A percentile compares a stretch with the other conserved stretches of the same genome.
phyloP scores from a whole-genome alignment of 345 rosid genomes.

The Fremontodendron californicum region DNA sequence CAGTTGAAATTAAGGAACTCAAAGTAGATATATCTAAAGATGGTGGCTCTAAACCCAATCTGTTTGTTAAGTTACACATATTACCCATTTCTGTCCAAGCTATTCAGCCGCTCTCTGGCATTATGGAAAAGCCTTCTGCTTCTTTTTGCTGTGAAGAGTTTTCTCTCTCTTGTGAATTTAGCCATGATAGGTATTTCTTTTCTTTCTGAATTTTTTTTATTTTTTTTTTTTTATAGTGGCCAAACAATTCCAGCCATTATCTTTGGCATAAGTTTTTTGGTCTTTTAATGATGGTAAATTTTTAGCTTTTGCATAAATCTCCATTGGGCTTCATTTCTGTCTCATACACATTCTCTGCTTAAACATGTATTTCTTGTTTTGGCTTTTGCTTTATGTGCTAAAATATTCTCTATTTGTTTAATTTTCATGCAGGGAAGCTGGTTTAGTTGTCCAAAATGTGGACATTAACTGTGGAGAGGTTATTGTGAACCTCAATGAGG shows the following conservation, averaged over 20 bases:
- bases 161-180: slow-evolving; percentile 77
- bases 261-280: slow-evolving; percentile 7
- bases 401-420: slow-evolving; percentile 8
- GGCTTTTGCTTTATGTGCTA: not conserved
- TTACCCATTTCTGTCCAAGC: slow-evolving; percentile 59
- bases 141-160: slow-evolving; percentile 74
- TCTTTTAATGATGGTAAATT: not conserved
- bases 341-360: not conserved
- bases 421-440: slow-evolving; percentile 65
- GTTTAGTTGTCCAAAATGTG: slow-evolving; percentile 60
- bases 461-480: slow-evolving; percentile 73
- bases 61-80: slow-evolving; percentile 62
- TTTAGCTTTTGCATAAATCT: not conserved
- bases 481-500: slow-evolving; percentile 63
- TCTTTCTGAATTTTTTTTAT: not conserved
- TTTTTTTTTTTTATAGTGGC: slow-evolving; percentile 10
- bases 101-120: slow-evolving; percentile 38
- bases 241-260: not conserved
- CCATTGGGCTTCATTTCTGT: not conserved
- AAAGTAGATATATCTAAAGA: slow-evolving; percentile 69
- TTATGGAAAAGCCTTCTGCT: slow-evolving; percentile 60
- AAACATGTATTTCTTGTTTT: not conserved
- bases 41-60: slow-evolving; percentile 61
- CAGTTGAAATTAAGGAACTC: slow-evolving; percentile 68
- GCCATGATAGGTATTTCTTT: slow-evolving; percentile 66